These are phyloP conservation scores for Solanum microdontum DNA, from an alignment of 257 asterid species.

Conservation along the genomic window DNA sequence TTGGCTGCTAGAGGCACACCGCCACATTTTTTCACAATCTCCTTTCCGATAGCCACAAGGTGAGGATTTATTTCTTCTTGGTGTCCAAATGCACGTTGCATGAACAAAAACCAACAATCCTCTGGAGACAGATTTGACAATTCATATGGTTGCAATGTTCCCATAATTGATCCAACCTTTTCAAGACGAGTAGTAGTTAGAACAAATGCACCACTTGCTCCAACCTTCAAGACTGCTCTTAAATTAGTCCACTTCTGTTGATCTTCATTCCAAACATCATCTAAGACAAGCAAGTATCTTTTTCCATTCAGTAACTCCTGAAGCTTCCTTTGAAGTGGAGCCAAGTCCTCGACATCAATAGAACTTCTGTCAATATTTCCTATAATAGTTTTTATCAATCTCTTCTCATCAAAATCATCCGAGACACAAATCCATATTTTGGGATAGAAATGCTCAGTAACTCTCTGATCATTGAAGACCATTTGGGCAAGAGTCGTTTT, in stretches of 20 bases:
- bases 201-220: constrained; percentile 9
- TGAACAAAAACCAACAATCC: constrained; percentile 14
- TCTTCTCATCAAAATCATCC: background rate
- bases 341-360: background rate
- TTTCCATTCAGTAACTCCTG: background rate
- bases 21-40: background rate
- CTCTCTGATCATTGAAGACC: background rate
- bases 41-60: background rate
- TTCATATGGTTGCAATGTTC: constrained; percentile 4
- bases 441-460: too few species aligned
- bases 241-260: background rate
- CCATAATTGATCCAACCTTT: constrained; percentile 8
- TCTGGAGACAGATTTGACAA: background rate
- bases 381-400: background rate
- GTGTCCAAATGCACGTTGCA: constrained; percentile 5
- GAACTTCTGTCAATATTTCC: background rate
- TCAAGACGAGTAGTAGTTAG: constrained; percentile 13
- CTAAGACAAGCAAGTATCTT: background rate
- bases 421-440: background rate
- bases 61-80: background rate
- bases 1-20: constrained; percentile 5
- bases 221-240: background rate
- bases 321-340: background rate
- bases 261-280: background rate
- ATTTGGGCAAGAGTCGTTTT: background rate